Conservation (phyloP, 768 basidiomycete species). For the Hygrocybe punicea region DNA sequence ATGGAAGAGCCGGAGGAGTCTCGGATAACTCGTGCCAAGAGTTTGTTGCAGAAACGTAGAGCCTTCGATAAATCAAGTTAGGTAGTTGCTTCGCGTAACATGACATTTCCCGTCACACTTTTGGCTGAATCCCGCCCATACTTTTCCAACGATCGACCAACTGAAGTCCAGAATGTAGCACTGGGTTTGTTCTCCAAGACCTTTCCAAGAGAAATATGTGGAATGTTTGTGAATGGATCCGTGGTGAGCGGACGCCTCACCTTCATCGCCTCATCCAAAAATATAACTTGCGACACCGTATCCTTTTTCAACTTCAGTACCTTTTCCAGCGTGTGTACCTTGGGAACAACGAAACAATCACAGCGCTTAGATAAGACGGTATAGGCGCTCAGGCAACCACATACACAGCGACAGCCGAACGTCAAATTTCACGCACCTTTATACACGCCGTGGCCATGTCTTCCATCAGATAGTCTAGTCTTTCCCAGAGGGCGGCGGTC, state of each 20-base stretch:
- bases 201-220: conserved; percentile 36
- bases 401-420: not conserved
- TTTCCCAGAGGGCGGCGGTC: conserved; percentile 72
- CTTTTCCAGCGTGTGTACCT: conserved; percentile 96
- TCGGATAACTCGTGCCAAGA: conserved; percentile 80
- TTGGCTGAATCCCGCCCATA: conserved; percentile 76
- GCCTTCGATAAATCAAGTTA: conserved; percentile 40
- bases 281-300: conserved; percentile 65
- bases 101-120: conserved; percentile 41
- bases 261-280: conserved; percentile 93
- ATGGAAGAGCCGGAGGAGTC: conserved; percentile 86
- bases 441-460: conserved; percentile 90
- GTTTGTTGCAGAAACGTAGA: conserved; percentile 92
- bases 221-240: not conserved
- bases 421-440: conserved; percentile 49
- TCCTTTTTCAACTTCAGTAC: conserved; percentile 89
- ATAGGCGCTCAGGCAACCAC: not conserved
- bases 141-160: conserved; percentile 78
- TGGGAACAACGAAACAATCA: not conserved
- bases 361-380: not conserved
- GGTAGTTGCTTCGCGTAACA: not conserved
- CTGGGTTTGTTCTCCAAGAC: conserved; percentile 88
- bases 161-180: conserved; percentile 83
- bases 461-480: conserved; percentile 78
- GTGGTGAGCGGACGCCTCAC: conserved; percentile 34